Base-by-base conservation (phyloP, 148 eudicot species). In the Camellia lanceoleosa region DNA sequence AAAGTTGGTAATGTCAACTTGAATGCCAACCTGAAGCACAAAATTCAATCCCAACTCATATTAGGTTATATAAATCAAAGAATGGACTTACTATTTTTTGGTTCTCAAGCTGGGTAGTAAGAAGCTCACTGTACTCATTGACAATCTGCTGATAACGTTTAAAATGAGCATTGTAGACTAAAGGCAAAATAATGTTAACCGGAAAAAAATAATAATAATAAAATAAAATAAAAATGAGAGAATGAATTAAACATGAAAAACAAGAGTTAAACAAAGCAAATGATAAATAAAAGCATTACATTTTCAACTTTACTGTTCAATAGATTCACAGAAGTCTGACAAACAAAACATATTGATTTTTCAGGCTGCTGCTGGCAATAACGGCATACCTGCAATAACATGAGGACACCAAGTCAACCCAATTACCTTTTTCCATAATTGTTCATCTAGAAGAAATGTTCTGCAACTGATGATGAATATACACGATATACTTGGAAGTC, bases 311-410 rank as follows among this genome's bases (percentile, higher is more conserved):
- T 87, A 85, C 95, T 90, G 81, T 87, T 89, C 75, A 90, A 79
- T 18, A 86, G 80, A 88, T 96, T 93, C 81, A 93, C 98, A 60
- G 95, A 84, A 75, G 99, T 92, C 87, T 96, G 94, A 83, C 99
- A 96, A 56, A 96, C 76, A 80, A 91, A 83, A 86, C 99, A 96
- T 73, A 83, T 89, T 54, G 99, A 96, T 74, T 92, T 93, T 70
- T 92, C 97, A 80, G 97, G 95, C 82, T 93, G 95, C 86, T 96
- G 98, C 84, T 96, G 99, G 88, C 98, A 93, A 86, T 87, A 96
- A 64, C 99, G 90, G 83, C 99, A 96, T 73, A 96, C 99, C 99
- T 96, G 85, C 55, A 89, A 80, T 55, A 54, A 77, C 79, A 74
- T 58, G 83, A 8, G 11, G 44, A 64, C 51, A 55, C 51, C 15